Evolutionary conservation across 805 yeast genomes (phyloP).

Genomic region (Candida coleopterorum): DNA sequence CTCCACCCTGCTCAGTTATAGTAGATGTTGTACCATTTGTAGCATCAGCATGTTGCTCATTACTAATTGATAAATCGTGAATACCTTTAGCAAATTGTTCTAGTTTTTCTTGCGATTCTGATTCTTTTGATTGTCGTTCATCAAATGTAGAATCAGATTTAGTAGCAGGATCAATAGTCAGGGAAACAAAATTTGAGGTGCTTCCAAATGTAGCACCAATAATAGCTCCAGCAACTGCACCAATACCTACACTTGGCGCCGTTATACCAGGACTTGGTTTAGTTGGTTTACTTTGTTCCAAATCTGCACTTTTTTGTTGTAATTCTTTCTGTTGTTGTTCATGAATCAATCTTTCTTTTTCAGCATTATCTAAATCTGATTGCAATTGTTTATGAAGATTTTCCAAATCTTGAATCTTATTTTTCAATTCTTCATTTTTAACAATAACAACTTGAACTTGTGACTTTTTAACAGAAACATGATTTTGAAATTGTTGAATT

Average conservation of each 20-base stretch:
- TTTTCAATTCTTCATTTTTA: constrained; percentile 36
- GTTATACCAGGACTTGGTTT: constrained; percentile 13
- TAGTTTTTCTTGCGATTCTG: constrained; percentile 14
- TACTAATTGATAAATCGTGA: constrained; percentile 22
- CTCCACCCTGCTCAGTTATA: constrained; percentile 24
- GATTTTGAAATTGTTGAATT: constrained; percentile 56
- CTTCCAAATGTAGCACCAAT: constrained; percentile 17
- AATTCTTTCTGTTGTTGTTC: constrained; percentile 14
- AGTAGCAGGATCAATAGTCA: neutral
- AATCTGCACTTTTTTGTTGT: constrained; percentile 6
- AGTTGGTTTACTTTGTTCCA: constrained; percentile 12
- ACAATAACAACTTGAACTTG: constrained; percentile 65
- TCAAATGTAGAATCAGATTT: neutral
- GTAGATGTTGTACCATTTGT: constrained; percentile 35
- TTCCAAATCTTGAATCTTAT: constrained; percentile 23
- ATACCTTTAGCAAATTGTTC: constrained; percentile 18
- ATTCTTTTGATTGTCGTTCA: constrained; percentile 1
- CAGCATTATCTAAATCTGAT: constrained; percentile 17
- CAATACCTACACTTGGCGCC: constrained; percentile 17
- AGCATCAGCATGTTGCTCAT: constrained; percentile 13
- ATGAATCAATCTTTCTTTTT: constrained; percentile 13
- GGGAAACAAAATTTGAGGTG: constrained; percentile 6
- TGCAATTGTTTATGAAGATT: constrained; percentile 18
- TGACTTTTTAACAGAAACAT: constrained; percentile 60
- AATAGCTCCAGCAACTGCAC: constrained; percentile 16